A percentile compares a stretch with the other conserved stretches of the same genome.
Conservation (phyloP, 192 early-diverging fungal genomes). For the Coemansia sp. region DNA sequence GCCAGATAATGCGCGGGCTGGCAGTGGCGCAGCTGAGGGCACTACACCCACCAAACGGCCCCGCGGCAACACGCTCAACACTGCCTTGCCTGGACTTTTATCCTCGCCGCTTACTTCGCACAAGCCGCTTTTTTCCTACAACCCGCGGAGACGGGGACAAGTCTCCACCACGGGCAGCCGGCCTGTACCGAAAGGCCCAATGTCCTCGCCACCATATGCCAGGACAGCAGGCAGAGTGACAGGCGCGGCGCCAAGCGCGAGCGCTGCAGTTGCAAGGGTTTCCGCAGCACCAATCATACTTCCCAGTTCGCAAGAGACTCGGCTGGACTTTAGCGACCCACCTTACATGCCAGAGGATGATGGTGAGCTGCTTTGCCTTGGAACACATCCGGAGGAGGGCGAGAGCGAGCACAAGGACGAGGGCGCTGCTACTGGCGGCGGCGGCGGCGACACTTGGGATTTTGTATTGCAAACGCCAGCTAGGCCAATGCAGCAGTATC, state of each 20-base stretch:
- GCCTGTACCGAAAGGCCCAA: not conserved
- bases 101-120: constrained; percentile 25
- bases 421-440: not conserved
- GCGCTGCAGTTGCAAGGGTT: not conserved
- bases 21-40: constrained; percentile 6
- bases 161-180: not conserved
- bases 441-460: constrained; percentile 11
- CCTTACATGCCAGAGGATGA: constrained; percentile 15
- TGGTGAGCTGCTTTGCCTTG: constrained; percentile 29
- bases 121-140: constrained; percentile 16
- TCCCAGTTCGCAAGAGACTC: constrained; percentile 49
- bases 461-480: constrained; percentile 16
- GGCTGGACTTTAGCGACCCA: constrained; percentile 44
- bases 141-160: constrained; percentile 10
- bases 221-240: not conserved
- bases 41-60: constrained; percentile 31
- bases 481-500: constrained; percentile 6
- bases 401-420: constrained; percentile 15
- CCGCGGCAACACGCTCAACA: constrained; percentile 2
- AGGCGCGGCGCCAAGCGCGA: not conserved
- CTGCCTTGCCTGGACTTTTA: constrained; percentile 20
- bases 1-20: not conserved
- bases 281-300: not conserved
- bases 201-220: constrained; percentile 8
- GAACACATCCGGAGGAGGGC: constrained; percentile 20